Evolutionary conservation across 306 rosid genomes (phyloP).

Genomic region (Vachellia collinsii): DNA sequence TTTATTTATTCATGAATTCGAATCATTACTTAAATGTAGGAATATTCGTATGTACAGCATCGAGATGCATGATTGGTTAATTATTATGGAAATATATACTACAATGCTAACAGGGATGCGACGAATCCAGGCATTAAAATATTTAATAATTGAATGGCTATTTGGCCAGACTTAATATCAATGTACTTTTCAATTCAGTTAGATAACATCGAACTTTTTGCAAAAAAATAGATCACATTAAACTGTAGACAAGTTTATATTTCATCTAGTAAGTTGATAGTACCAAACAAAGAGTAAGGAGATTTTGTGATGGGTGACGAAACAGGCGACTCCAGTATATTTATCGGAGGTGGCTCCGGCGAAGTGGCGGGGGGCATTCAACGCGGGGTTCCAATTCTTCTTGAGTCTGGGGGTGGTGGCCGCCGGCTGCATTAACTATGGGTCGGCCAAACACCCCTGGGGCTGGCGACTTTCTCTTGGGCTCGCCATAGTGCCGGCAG

Average conservation of each 20-base stretch:
- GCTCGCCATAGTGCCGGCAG: conserved; percentile 56
- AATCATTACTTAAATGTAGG: background rate
- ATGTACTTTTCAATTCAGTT: no score
- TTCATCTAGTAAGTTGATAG: background rate
- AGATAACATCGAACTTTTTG: no score
- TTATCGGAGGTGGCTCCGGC: conserved; percentile 47
- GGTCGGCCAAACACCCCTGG: conserved; percentile 42
- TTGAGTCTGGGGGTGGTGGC: conserved; percentile 54
- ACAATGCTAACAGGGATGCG: no score
- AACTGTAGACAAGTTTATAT: background rate
- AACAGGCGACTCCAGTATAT: conserved; percentile 66
- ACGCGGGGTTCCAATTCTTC: conserved; percentile 51
- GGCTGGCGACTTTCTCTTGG: conserved; percentile 72
- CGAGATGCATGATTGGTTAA: no score
- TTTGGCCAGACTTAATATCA: no score
- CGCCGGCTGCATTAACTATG: conserved; percentile 52
- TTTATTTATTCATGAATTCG: no score
- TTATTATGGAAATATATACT: no score
- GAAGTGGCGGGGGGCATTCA: conserved; percentile 68
- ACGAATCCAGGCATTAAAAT: no score
- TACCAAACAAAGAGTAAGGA: background rate
- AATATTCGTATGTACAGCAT: no score
- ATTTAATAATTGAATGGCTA: no score
- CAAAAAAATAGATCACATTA: background rate
- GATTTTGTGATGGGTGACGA: background rate